A percentile compares a stretch with the other conserved stretches of the same genome.
Conservation (phyloP, 75 land plant species). For the Larix kaempferi region DNA sequence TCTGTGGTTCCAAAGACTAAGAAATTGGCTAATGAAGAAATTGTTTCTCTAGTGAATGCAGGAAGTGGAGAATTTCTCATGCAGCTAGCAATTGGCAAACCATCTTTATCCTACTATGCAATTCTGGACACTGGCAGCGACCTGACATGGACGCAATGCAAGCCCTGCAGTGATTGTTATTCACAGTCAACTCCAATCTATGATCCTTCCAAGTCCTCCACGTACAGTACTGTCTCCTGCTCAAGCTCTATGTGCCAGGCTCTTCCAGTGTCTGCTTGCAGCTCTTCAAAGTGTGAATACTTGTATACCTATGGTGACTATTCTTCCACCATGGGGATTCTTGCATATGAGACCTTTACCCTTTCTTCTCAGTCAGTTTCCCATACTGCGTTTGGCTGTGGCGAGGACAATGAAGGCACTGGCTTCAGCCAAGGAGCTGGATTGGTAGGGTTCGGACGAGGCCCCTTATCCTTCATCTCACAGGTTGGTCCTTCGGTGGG, state of each 20-base stretch:
- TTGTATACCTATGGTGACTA: constrained; percentile 67
- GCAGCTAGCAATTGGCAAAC: too few relatives aligned
- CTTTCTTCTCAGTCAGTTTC: neutral
- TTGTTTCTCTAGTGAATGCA: too few relatives aligned
- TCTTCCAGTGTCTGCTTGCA: too few relatives aligned
- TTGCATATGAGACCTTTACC: constrained; percentile 63
- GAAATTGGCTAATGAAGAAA: too few relatives aligned
- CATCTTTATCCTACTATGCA: neutral
- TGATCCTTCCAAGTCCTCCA: neutral
- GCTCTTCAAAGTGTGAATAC: constrained; percentile 38
- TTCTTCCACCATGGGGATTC: constrained; percentile 51
- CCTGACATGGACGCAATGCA: neutral
- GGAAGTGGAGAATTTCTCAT: too few relatives aligned
- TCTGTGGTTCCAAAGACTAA: too few relatives aligned
- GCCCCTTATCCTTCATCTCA: constrained; percentile 53
- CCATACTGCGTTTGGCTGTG: neutral
- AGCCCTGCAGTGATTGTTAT: neutral
- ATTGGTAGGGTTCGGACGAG: constrained; percentile 65
- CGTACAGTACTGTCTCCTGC: neutral
- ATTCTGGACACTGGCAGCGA: neutral
- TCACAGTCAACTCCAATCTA: neutral
- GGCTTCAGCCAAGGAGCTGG: constrained; percentile 52
- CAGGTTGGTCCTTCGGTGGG: constrained; percentile 47
- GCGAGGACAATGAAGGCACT: constrained; percentile 2
- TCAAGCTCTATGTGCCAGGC: too few relatives aligned